Percentiles rank a stretch among this genome's conserved stretches.
phyloP scores from a whole-genome alignment of 2,329 filamentous ascomycete species.

The Paecilomyces variotii region DNA sequence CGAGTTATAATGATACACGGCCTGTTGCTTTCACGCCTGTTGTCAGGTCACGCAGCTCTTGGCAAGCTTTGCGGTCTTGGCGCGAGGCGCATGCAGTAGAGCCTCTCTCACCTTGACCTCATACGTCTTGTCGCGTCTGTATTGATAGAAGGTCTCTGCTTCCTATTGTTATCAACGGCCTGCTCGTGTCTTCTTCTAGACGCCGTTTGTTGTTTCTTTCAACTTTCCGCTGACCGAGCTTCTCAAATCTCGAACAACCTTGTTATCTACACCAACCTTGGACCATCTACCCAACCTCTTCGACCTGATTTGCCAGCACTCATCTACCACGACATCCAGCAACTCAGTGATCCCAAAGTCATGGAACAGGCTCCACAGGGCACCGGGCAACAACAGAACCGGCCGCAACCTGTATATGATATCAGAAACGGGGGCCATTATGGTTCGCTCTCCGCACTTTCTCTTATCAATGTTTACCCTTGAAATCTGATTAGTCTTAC shows the following conservation, averaged over 20 bases:
- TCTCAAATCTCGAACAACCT: not conserved
- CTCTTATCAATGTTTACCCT: slow-evolving; percentile 2
- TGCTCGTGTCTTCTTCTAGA: not conserved
- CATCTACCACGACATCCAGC: not conserved
- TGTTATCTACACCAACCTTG: not conserved
- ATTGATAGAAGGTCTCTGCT: not conserved
- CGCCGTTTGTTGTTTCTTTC: not conserved
- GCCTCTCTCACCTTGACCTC: not conserved
- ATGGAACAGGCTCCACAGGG: slow-evolving; percentile 52
- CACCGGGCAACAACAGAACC: slow-evolving; percentile 51
- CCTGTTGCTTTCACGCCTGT: not conserved
- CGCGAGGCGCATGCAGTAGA: not conserved
- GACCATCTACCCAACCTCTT: not conserved
- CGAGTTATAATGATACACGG: not conserved
- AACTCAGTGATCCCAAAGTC: slow-evolving; percentile 1
- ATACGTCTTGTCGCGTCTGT: not conserved
- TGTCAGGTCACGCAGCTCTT: not conserved
- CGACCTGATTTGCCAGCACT: not conserved
- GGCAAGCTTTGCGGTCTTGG: not conserved
- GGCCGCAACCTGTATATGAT: slow-evolving; percentile 62
- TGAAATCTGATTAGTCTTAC: slow-evolving; percentile 1
- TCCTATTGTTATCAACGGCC: not conserved
- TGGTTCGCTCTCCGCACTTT: slow-evolving; percentile 44
- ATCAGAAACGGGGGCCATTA: slow-evolving; percentile 68
- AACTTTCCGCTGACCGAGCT: not conserved